These are phyloP conservation scores for Gnetum montanum DNA, from an alignment of 75 land plant genomes.

Conservation along the genomic window DNA sequence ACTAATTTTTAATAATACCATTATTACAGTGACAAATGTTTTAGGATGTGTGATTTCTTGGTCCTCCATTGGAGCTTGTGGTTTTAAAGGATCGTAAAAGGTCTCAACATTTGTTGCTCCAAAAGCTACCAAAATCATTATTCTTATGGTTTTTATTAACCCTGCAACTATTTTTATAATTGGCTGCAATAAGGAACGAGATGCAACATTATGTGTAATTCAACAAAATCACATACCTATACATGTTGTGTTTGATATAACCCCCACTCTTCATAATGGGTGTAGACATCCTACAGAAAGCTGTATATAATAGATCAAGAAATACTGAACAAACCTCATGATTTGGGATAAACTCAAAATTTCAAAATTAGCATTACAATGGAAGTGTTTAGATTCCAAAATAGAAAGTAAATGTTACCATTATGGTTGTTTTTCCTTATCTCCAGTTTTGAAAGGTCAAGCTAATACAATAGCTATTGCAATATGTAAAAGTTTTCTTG, in stretches of 20 bases:
- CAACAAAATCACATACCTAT: conserved; percentile 1
- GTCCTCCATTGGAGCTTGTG: not conserved
- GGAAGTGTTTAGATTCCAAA: not conserved
- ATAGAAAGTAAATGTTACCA: not conserved
- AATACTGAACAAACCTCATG: not conserved
- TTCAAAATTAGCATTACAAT: not conserved
- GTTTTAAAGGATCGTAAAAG: conserved; percentile 2
- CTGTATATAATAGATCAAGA: not conserved
- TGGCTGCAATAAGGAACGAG: not conserved
- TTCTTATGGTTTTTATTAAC: not conserved
- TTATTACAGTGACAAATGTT: not conserved
- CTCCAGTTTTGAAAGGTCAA: conserved; percentile 20
- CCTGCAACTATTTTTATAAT: not conserved
- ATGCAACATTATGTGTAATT: not conserved
- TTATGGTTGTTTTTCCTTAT: conserved; percentile 12
- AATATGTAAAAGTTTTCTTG: conserved; percentile 18
- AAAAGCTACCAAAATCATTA: not conserved
- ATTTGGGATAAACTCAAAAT: not conserved
- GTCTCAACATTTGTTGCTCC: not conserved
- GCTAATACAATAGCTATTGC: conserved; percentile 18
- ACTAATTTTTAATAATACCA: not conserved
- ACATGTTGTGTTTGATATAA: not conserved
- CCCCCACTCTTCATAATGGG: conserved; percentile 2
- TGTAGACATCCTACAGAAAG: conserved; percentile 2
- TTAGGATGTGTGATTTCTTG: not conserved